Conservation (phyloP, 805 yeast genomes). For the Starmerella potacharoeniae region DNA sequence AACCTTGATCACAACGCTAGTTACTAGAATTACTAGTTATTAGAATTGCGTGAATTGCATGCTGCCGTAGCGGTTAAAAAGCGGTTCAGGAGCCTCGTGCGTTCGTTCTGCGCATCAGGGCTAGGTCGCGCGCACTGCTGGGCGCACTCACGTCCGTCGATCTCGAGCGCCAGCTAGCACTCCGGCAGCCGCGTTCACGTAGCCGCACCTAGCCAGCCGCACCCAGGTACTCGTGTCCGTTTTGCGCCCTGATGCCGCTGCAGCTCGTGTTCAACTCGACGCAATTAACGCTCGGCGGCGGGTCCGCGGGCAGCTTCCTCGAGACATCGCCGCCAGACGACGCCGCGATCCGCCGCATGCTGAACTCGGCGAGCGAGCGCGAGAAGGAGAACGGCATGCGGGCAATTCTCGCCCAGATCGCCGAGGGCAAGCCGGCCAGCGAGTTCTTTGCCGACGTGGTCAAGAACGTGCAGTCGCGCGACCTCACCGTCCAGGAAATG, state of each 20-base stretch:
- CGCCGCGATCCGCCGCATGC: conserved; percentile 49
- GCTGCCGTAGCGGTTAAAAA: neutral
- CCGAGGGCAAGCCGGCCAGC: conserved; percentile 30
- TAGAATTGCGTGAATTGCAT: no score
- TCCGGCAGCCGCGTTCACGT: no score
- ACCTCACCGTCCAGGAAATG: conserved; percentile 55
- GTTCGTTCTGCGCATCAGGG: no score
- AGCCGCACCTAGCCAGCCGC: no score
- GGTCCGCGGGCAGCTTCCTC: conserved; percentile 57
- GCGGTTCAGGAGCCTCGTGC: no score
- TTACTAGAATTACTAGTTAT: neutral
- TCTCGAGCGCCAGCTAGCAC: no score
- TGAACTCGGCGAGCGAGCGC: conserved; percentile 59
- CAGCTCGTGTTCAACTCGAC: conserved; percentile 72
- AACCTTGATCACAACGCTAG: no score
- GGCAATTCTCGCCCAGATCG: conserved; percentile 32
- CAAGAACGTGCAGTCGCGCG: conserved; percentile 66
- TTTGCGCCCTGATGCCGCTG: conserved; percentile 23
- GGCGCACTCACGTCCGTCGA: no score
- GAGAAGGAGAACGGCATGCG: conserved; percentile 53
- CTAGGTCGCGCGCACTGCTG: no score
- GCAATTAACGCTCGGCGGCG: conserved; percentile 71
- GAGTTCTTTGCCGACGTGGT: conserved; percentile 64
- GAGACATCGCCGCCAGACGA: conserved; percentile 54
- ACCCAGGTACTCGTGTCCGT: no score